Percentiles rank a stretch among this genome's conserved stretches.
Conservation (phyloP, 208 protist genomes). For the Leishmania arabica region DNA sequence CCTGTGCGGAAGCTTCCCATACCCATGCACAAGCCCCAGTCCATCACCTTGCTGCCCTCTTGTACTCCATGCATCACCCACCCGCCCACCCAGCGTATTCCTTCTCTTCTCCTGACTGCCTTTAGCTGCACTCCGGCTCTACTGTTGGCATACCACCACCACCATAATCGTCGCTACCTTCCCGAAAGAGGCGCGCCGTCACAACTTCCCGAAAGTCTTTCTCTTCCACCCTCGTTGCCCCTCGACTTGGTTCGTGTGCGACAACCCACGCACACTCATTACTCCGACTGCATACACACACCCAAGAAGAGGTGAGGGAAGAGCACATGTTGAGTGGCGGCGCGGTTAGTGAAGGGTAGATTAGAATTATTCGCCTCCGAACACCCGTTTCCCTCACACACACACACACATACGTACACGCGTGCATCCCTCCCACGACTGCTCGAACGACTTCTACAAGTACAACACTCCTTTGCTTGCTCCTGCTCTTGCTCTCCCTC, state of each 20-base stretch:
- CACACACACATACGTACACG: neutral
- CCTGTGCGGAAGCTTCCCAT: neutral
- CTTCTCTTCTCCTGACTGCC: neutral
- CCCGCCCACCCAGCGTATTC: neutral
- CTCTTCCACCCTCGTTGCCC: constrained; percentile 1
- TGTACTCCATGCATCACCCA: neutral
- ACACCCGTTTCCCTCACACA: neutral
- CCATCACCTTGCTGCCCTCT: neutral
- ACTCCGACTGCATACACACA: neutral
- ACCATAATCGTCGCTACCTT: neutral
- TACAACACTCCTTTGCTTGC: neutral
- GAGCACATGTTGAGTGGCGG: neutral
- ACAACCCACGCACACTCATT: neutral
- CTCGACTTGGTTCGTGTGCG: neutral
- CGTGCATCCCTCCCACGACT: neutral
- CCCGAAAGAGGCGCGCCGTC: neutral
- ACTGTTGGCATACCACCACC: neutral
- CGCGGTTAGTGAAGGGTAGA: neutral
- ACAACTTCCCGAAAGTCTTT: neutral
- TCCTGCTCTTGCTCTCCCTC: constrained; percentile 8
- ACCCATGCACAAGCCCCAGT: neutral
- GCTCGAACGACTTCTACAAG: neutral
- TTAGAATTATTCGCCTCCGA: neutral
- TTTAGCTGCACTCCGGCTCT: neutral
- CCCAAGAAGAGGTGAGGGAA: neutral